Evolutionary conservation across 495 filamentous ascomycete species (phyloP).

Genomic region (Achaetomiella virescens): DNA sequence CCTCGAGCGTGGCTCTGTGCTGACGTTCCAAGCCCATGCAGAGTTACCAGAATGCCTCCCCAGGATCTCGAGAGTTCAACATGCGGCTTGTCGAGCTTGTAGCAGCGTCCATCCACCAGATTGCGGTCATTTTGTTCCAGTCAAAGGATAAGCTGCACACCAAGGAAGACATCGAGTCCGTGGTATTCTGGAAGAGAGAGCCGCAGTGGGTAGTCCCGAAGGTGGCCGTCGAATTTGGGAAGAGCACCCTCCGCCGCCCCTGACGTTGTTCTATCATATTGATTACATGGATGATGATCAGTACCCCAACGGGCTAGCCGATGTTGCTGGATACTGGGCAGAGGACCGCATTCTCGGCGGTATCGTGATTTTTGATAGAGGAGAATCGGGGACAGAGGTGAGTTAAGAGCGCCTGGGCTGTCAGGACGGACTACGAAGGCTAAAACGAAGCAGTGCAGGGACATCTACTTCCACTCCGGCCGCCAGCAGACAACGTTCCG

Average conservation of each 20-base stretch:
- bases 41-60: not conserved
- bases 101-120: not conserved
- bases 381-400: constrained; percentile 3
- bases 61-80: constrained; percentile 5
- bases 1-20: not conserved
- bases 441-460: not conserved
- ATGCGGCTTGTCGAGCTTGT: constrained; percentile 6
- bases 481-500: not conserved
- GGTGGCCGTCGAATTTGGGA: not conserved
- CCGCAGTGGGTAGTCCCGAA: not conserved
- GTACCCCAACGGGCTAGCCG: constrained; percentile 1
- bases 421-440: not conserved
- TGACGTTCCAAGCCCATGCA: constrained; percentile 3
- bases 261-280: not conserved
- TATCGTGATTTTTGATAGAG: not conserved
- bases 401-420: not conserved
- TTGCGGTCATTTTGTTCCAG: constrained; percentile 4
- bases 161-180: constrained; percentile 2
- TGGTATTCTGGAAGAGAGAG: not conserved
- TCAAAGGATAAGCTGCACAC: constrained; percentile 1
- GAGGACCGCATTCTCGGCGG: constrained; percentile 9
- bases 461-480: constrained; percentile 5
- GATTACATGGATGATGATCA: constrained; percentile 3
- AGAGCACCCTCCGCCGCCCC: not conserved
- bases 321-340: constrained; percentile 11